Evolutionary conservation across 2,329 filamentous ascomycete species (phyloP), one percentile per base, ranked within the genome.

Genomic region (Tolypocladium nubicola): DNA sequence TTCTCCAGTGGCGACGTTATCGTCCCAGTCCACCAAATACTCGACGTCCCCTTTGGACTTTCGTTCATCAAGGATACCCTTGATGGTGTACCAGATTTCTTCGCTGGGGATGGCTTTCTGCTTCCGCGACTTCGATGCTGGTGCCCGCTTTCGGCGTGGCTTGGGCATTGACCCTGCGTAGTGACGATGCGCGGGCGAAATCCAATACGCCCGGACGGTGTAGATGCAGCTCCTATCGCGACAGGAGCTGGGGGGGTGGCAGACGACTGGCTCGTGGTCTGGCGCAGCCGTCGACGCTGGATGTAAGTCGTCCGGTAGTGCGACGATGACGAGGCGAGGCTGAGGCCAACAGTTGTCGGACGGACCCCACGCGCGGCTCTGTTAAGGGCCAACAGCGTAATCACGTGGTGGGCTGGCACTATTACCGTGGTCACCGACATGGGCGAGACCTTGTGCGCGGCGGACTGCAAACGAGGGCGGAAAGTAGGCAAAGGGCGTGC

Each of bases 11-110:
- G 58, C 55, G 26, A 54, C 33, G 54, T 71, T 62, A 59, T 69
- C 65, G 55, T 70, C 70, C 73, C 73, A 76, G 57, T 73, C 68
- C 16, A 76, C 68, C 21, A 74, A 60, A 50, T 73, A 76, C 57
- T 72, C 62, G 16, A 66, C 60, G 40, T 59, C 58, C 35, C 64
- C 66, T 7, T 62, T 62, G 41, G 60, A 54, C 13, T 54, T 40
- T 58, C 65, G 67, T 62, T 76, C 72, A 52, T 69, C 65, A 52
- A 75, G 55, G 35, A 76, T 73, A 13, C 60, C 61, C n/a, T 60
- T 65, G 58, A 75, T 71, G 14, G 53, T 60, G 37, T 57, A 74
- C 71, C 71, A 75, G 41, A 6, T 2, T 2, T 60, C 64, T 56
- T 66, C 63, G 43, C 64, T 61, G 52, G 59, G 49, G 50, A 60